Base-by-base conservation (phyloP, 176 grass and related monocot species). In the Aegilops umbellulata region DNA sequence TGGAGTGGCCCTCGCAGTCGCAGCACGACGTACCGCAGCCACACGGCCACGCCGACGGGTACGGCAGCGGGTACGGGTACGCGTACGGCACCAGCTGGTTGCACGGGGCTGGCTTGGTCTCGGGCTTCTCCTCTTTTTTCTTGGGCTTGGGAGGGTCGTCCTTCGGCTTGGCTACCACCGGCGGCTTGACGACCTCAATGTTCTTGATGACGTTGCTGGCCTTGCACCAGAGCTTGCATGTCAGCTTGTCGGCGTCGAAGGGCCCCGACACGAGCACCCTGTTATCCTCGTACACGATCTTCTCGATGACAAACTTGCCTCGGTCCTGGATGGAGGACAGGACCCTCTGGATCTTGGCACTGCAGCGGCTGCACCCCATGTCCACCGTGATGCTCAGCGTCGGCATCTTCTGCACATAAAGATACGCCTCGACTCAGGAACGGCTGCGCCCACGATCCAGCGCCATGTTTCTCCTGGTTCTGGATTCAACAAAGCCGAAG, bases 301-400 rank as follows among this genome's bases (percentile, higher is more conserved):
- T 91, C 14, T 91, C 60, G 84, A 94, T 89, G 67, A 20, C 39
- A 78, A 87, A 83, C 84, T 92, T 72, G 42, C 87, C 49, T 29
- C 78, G 9, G 1, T 90, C 80, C 86, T 94, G 81, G 60, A 98
- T 78, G 78, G 84, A 72, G 82, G 69, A 80, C 27, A 98, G 72
- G 20, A 92, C 22, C 39, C 90, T 86, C 65, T 88, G 84, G 47
- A 98, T 89, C 81, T 92, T 94, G 83, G 29, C 39, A 70, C 71
- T 80, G 84, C 91, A 93, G 62, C 86, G 88, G 63, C 27, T 58
- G 85, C 96, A 94, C 4, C 82, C 55, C 30, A 89, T 66, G 69
- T 98, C 86, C 42, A 95, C 90, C 32, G 76, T 94, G 19, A 98
- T 41, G 64, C 92, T 89, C 41, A 98, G 10, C 8, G 92, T 95